phyloP scores from a whole-genome alignment of 2,329 filamentous ascomycete species.

The Apiospora aurea region DNA sequence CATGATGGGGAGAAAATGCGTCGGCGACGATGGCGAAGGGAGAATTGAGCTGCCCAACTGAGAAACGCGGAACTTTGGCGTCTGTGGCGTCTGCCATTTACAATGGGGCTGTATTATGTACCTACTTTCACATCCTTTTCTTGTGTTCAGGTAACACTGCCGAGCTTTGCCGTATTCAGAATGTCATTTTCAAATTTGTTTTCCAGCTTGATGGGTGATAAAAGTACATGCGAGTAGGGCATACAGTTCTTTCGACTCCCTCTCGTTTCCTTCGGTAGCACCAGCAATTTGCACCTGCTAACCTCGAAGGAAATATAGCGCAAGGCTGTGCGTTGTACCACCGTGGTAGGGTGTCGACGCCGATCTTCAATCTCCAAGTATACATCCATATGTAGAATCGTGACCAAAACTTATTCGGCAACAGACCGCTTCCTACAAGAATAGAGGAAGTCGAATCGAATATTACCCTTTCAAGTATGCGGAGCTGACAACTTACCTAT shows the following conservation, averaged over 20 bases:
- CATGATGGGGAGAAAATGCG: neutral
- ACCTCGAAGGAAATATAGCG: neutral
- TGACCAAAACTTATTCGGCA: no score
- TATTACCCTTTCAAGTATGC: no score
- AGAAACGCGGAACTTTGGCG: neutral
- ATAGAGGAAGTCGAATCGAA: no score
- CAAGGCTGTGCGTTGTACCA: neutral
- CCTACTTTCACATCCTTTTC: neutral
- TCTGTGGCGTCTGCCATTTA: neutral
- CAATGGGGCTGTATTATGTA: neutral
- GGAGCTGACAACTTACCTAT: no score
- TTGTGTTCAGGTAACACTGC: neutral
- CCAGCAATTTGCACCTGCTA: neutral
- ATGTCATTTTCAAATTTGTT: neutral
- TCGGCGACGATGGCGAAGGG: neutral
- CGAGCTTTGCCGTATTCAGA: neutral
- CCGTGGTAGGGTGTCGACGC: no score
- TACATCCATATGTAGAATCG: no score
- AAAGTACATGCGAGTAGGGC: neutral
- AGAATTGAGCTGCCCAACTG: neutral
- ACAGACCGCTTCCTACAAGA: no score
- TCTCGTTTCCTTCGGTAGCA: neutral
- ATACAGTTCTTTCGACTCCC: neutral
- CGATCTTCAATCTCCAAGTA: no score
- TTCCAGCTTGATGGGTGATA: neutral